A percentile compares a stretch with the other conserved stretches of the same genome.
Conservation (phyloP, 805 yeast genomes). For the Candida arabinofermentans region DNA sequence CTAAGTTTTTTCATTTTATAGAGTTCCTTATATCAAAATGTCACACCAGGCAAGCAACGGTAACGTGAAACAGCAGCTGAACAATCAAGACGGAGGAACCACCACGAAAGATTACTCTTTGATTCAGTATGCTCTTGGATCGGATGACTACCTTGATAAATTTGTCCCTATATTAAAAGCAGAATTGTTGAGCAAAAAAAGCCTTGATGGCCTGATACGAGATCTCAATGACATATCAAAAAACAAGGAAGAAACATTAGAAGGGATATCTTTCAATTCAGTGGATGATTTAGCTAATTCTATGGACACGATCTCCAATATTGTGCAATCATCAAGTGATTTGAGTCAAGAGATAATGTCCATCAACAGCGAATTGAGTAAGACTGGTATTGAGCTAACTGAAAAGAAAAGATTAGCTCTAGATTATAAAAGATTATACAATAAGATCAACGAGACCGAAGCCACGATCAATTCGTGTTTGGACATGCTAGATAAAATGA, state of each 20-base stretch:
- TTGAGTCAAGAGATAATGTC: conserved; percentile 52
- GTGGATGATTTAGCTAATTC: conserved; percentile 55
- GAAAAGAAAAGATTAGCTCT: conserved; percentile 56
- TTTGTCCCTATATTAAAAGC: conserved; percentile 70
- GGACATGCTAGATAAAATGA: conserved; percentile 80
- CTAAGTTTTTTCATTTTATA: conserved; percentile 10
- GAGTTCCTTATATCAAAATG: not conserved
- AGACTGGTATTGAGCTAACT: conserved; percentile 63
- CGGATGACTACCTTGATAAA: conserved; percentile 75
- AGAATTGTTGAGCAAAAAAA: conserved; percentile 48
- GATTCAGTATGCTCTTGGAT: conserved; percentile 38
- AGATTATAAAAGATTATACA: conserved; percentile 57
- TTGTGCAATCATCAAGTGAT: conserved; percentile 52
- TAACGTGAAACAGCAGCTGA: conserved; percentile 23
- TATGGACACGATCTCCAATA: conserved; percentile 57
- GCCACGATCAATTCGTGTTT: conserved; percentile 67
- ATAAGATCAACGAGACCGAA: conserved; percentile 68
- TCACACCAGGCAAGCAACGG: not conserved
- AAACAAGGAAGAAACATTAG: conserved; percentile 60
- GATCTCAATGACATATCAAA: conserved; percentile 54
- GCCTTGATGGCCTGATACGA: conserved; percentile 52
- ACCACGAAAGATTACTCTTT: conserved; percentile 17
- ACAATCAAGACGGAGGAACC: not conserved
- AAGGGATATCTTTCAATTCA: conserved; percentile 55
- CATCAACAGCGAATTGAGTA: conserved; percentile 54